Base-by-base conservation (phyloP, 768 basidiomycete genomes). In the Sarcodon aspratus region DNA sequence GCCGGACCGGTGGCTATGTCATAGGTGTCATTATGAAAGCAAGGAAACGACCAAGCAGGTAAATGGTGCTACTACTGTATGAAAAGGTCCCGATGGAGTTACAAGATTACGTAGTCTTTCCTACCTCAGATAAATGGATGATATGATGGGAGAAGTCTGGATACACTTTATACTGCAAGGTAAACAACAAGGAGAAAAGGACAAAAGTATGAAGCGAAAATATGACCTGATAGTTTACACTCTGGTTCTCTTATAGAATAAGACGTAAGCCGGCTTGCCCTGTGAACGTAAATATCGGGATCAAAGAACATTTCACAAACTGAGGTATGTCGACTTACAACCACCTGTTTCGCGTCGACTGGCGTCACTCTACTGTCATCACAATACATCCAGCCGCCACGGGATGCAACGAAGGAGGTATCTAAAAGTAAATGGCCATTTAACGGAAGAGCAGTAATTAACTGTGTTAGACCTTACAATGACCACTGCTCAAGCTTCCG, bases 401-500 rank as follows among this genome's bases (percentile, higher is more conserved):
- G 74, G 12, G 86, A 90, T 34, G 88, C 78, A 46, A 99, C 80
- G 58, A 81, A 93, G 15, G 96, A 92, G 43, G 95, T 98, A 63
- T 98, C 95, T 96, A 56, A 5, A 31, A 36, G 46, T 5, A 47
- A 40, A 17, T 18, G 46, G 47, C 46, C 32, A 43, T 21, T 32
- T 33, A 3, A 43, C 18, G 46, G 7, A 9, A 27, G 18, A 36
- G 21, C 32, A 33, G 45, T 45, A 13, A 33, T 27, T 33, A 27
- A 17, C 13, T 27, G 21, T 27, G 21, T 15, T 27, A 17, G 47
- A 6, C 73, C 92, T 66, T 57, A 96, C 96, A 99, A 65, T 99
- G 96, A 0, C 96, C 96, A 60, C 88, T 90, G 58, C 83, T 91
- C 48, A 99, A 67, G 60, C 82, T 95, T 1, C 96, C 96, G 63